These are phyloP conservation scores for Plasmodium coatneyi DNA, from an alignment of 169 alveolate genomes.

Conservation along the genomic window DNA sequence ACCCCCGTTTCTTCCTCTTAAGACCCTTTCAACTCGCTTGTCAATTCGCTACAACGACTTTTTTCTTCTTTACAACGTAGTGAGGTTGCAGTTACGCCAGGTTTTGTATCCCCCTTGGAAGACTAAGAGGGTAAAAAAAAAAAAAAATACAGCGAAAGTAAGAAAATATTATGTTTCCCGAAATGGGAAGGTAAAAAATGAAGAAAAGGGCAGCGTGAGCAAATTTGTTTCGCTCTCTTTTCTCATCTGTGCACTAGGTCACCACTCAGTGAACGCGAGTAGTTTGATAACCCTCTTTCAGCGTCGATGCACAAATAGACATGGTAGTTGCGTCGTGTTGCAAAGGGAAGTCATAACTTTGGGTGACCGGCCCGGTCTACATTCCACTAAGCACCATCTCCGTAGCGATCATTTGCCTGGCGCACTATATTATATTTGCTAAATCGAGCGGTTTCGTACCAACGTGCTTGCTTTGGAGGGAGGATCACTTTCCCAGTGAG, in stretches of 20 bases:
- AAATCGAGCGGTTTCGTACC: background rate
- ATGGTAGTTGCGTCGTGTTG: background rate
- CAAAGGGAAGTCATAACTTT: background rate
- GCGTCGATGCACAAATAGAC: background rate
- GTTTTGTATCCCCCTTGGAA: background rate
- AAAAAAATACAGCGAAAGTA: background rate
- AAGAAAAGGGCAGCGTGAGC: background rate
- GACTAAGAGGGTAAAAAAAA: background rate
- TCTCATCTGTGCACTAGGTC: background rate
- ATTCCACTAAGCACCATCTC: background rate
- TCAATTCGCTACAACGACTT: background rate
- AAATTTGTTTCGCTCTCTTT: background rate
- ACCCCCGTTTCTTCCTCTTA: background rate
- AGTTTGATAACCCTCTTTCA: background rate
- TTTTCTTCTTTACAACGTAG: background rate
- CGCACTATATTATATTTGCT: background rate
- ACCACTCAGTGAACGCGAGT: background rate
- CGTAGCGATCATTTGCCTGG: background rate
- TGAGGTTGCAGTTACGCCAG: background rate
- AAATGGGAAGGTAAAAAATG: background rate
- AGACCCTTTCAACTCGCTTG: background rate
- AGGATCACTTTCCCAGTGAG: background rate
- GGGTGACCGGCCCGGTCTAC: background rate
- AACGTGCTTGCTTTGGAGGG: background rate
- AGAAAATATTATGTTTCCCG: background rate